These are phyloP conservation scores for Solanum gracilifrons DNA, from an alignment of 257 asterid genomes.

Conservation along the genomic window DNA sequence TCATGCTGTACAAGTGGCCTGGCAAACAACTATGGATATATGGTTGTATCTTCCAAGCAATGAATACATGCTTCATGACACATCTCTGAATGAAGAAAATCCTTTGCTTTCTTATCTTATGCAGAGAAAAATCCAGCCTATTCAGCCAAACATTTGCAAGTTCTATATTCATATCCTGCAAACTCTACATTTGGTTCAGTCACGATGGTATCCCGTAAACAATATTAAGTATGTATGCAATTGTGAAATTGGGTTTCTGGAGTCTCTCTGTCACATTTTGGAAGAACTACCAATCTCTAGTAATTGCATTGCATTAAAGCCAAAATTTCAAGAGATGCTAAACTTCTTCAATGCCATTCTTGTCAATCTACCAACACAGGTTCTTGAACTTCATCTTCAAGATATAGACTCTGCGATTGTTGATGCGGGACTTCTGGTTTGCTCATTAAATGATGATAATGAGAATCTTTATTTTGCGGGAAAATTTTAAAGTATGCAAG, in stretches of 20 bases:
- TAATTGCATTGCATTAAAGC: not conserved
- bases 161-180: not conserved
- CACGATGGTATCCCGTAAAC: not conserved
- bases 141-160: not conserved
- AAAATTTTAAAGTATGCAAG: not conserved
- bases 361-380: not conserved
- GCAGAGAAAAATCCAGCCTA: not conserved
- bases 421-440: not conserved
- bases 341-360: not conserved
- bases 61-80: not conserved
- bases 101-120: not conserved
- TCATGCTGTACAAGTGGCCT: not conserved
- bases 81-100: not conserved
- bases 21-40: not conserved
- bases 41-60: not conserved
- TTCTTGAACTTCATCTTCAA: not conserved
- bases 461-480: not conserved
- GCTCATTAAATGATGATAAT: not conserved
- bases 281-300: not conserved
- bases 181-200: not conserved
- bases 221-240: not conserved
- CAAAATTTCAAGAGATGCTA: not conserved
- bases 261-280: not conserved
- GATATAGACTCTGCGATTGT: not conserved
- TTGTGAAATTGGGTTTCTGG: not conserved